Base-by-base conservation (phyloP, 805 yeast genomes). In the Candida pini region DNA sequence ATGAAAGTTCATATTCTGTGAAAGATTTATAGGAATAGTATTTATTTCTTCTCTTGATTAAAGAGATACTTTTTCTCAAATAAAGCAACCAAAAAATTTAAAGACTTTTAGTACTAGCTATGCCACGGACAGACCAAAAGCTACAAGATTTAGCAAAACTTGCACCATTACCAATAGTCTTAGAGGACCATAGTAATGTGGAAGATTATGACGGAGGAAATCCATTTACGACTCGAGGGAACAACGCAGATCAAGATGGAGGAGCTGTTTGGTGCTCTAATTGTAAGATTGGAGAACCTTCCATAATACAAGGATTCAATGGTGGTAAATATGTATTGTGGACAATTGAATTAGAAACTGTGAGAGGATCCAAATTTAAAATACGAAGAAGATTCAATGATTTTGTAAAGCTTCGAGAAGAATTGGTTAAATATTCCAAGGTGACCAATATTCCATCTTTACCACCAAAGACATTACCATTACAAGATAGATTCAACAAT, bases 301-400 rank as follows among this genome's bases (percentile, higher is more conserved):
- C 53, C 0, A 42, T 56, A 8, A 50, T 58, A 4, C 34, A 44
- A 23, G 62, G 62, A 1, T 34, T 31, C 13, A 48, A 45, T 18
- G 48, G 53, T 4, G 57, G 54, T 4, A 47, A 51, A 18, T 60
- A 56, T 33, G 39, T 51, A 3, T 36, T 54, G 9, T 60, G 62
- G 62, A 47, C 49, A 5, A 33, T 54, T 31, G 48, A 45, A 29
- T 42, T 55, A 17, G 53, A 48, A 25, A 51, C 62, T 2, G 16
- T 28, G 2, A 39, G 49, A 13, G 58, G 60, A 2, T 59, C 71
- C 4, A 62, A 61, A 39, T 65, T 81, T 14, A 52, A 59, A 29
- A 47, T 76, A 4, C 71, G 75, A 50, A 75, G 72, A 51, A 54
- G 95, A 25, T 85, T 81, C 54, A 70, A 76, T 23, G 90, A 84